Conservation (phyloP, 495 filamentous ascomycete species). For the Aspergillus conjunctus region DNA sequence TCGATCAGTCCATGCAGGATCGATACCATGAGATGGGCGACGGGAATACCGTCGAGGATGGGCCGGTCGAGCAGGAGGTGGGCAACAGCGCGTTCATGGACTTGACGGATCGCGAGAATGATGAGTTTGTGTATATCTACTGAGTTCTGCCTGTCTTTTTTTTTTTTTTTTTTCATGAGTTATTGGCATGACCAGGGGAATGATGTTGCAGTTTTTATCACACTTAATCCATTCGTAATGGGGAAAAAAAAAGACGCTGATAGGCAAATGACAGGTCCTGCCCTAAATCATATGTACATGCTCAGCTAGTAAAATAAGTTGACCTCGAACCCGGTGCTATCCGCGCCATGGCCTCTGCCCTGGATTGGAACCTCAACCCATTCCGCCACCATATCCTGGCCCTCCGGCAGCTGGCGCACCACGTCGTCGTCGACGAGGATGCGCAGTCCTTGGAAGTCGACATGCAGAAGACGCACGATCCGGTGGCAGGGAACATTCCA, state of each 20-base stretch:
- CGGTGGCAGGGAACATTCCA: constrained; percentile 71
- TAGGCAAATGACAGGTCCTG: no score
- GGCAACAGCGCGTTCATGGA: constrained; percentile 53
- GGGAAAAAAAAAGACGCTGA: no score
- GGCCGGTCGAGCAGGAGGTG: constrained; percentile 27
- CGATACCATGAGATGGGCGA: constrained; percentile 31
- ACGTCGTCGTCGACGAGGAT: constrained; percentile 92
- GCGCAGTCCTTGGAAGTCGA: constrained; percentile 71
- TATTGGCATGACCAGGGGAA: no score
- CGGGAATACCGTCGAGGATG: constrained; percentile 23
- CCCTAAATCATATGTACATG: no score
- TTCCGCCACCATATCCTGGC: constrained; percentile 76
- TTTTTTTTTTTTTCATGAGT: no score
- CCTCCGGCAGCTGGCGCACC: constrained; percentile 81
- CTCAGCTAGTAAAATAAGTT: no score
- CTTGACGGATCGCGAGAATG: constrained; percentile 64
- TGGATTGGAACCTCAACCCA: no score
- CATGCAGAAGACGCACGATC: constrained; percentile 68
- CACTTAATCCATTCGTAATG: no score
- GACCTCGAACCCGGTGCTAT: no score
- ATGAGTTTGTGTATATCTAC: constrained; percentile 70
- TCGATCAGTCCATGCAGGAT: constrained; percentile 58
- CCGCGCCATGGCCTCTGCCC: no score
- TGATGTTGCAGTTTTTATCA: no score
- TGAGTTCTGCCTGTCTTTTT: no score